phyloP scores from a whole-genome alignment of 164 flowering plant genomes.

The Protea cynaroides region DNA sequence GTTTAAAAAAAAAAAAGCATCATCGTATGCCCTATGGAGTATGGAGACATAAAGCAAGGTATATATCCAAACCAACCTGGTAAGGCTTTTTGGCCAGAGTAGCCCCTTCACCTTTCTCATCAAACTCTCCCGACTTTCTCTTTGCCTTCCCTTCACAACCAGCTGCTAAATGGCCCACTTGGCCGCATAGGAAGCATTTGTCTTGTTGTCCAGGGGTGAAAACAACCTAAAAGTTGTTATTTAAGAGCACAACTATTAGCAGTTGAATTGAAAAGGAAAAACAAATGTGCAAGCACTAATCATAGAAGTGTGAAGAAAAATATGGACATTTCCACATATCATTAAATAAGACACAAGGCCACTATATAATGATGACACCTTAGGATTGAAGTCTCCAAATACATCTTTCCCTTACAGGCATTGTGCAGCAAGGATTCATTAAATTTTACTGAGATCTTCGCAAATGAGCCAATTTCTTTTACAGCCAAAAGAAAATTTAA shows the following conservation, averaged over 20 bases:
- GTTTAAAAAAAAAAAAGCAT: too few relatives aligned
- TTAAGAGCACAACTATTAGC: background rate
- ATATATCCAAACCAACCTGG: slow-evolving; percentile 48
- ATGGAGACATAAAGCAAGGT: background rate
- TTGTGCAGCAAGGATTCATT: too few relatives aligned
- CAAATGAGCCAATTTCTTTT: too few relatives aligned
- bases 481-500: too few relatives aligned
- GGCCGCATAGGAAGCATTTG: slow-evolving; percentile 96
- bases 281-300: background rate
- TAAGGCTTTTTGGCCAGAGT: slow-evolving; percentile 71
- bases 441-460: too few relatives aligned
- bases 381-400: background rate
- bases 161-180: slow-evolving; percentile 95
- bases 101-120: slow-evolving; percentile 72
- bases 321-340: background rate
- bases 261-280: background rate
- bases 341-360: background rate
- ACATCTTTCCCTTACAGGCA: too few relatives aligned
- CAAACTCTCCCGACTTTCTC: slow-evolving; percentile 88
- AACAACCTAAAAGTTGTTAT: slow-evolving; percentile 52
- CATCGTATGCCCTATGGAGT: background rate
- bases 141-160: slow-evolving; percentile 91
- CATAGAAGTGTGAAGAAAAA: background rate
- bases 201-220: slow-evolving; percentile 93
- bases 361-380: background rate